Percentiles rank a stretch among this genome's conserved stretches.
Conservation (phyloP, 345 rosid genomes). For the Dipteronia dyeriana region DNA sequence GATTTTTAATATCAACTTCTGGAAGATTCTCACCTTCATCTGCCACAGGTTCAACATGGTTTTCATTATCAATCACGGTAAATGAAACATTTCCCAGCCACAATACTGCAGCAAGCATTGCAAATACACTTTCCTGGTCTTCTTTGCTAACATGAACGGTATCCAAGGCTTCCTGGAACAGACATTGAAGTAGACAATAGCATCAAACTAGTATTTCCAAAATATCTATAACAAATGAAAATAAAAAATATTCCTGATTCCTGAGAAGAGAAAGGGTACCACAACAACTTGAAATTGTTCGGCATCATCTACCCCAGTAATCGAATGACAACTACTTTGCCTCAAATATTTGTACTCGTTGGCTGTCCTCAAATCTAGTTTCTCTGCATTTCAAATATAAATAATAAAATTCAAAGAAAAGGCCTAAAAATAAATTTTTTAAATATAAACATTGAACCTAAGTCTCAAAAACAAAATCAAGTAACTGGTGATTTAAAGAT, state of each 20-base stretch:
- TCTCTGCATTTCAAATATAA: slow-evolving; percentile 52
- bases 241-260: slow-evolving; percentile 4
- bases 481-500: not conserved
- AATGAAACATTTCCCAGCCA: slow-evolving; percentile 95
- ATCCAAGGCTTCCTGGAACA: slow-evolving; percentile 88
- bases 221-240: slow-evolving; percentile 13
- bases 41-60: slow-evolving; percentile 78
- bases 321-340: slow-evolving; percentile 82
- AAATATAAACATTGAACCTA: not conserved
- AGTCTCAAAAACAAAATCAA: slow-evolving; percentile 9
- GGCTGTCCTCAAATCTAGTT: slow-evolving; percentile 74
- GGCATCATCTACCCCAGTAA: slow-evolving; percentile 84
- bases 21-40: slow-evolving; percentile 75
- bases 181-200: slow-evolving; percentile 16
- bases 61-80: slow-evolving; percentile 80
- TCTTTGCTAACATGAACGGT: slow-evolving; percentile 93
- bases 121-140: slow-evolving; percentile 92
- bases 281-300: slow-evolving; percentile 63
- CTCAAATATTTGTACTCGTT: slow-evolving; percentile 79
- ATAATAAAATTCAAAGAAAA: slow-evolving; percentile 6
- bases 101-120: slow-evolving; percentile 97
- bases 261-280: slow-evolving; percentile 44
- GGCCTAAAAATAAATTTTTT: not conserved
- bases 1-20: slow-evolving; percentile 5
- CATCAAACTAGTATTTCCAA: slow-evolving; percentile 12